Conservation (phyloP, 73 alveolate species). For the Tetrahymena malaccensis region DNA sequence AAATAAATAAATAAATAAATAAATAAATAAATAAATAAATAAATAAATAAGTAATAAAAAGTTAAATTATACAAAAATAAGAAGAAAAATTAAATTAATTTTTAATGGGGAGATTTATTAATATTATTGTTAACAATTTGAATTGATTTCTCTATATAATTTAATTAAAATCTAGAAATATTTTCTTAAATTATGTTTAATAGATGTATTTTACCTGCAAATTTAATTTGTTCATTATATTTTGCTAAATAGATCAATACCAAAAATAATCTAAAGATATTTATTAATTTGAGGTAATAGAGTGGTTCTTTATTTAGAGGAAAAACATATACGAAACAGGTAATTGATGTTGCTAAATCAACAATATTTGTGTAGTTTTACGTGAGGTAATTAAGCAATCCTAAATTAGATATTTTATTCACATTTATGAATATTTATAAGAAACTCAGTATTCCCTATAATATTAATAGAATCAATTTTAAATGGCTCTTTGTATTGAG, state of each 20-base stretch:
- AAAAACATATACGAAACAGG: background rate
- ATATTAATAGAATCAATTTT: background rate
- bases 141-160: background rate
- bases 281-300: background rate
- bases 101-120: too few relatives aligned
- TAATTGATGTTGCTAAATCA: background rate
- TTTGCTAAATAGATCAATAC: background rate
- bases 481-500: background rate
- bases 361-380: background rate
- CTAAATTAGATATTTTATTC: background rate
- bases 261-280: background rate
- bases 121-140: too few relatives aligned
- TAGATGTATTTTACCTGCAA: background rate
- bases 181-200: too few relatives aligned
- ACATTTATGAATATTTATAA: background rate
- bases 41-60: too few relatives aligned
- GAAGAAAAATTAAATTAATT: background rate
- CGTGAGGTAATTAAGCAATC: background rate
- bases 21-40: too few relatives aligned
- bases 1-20: too few relatives aligned
- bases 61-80: too few relatives aligned
- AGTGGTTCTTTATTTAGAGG: background rate
- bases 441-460: background rate
- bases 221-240: background rate
- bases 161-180: too few relatives aligned